These are phyloP conservation scores for Wilcoxina mikolae DNA, from an alignment of 495 filamentous ascomycete genomes.

Conservation along the genomic window DNA sequence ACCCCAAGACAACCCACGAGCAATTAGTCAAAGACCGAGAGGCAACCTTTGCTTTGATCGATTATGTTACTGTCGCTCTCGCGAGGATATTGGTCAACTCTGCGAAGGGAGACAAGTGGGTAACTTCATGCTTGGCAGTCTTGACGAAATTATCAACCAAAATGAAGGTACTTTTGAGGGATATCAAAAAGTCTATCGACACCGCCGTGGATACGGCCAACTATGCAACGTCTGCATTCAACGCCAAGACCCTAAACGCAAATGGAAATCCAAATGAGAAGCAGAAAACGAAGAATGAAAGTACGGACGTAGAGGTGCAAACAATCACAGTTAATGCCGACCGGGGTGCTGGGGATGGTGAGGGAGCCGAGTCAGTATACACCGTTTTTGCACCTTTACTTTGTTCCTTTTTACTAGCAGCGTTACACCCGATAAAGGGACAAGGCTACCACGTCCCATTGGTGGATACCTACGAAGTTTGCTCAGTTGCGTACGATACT, in stretches of 20 bases:
- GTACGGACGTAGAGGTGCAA: not conserved
- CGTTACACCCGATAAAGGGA: too few species aligned
- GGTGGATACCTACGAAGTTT: too few species aligned
- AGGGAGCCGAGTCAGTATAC: slow-evolving; percentile 1
- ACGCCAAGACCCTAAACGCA: not conserved
- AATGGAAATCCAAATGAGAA: not conserved
- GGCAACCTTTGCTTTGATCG: slow-evolving; percentile 10
- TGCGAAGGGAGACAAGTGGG: slow-evolving; percentile 7
- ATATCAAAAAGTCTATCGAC: not conserved
- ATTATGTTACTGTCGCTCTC: slow-evolving; percentile 14
- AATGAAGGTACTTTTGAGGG: slow-evolving; percentile 10
- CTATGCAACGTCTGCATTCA: not conserved
- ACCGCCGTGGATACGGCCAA: slow-evolving; percentile 6
- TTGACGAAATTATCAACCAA: slow-evolving; percentile 12
- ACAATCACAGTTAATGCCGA: not conserved
- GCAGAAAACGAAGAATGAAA: not conserved
- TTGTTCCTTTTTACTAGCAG: too few species aligned
- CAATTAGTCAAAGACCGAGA: not conserved
- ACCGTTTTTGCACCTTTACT: too few species aligned
- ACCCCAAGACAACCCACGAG: not conserved
- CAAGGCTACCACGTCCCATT: too few species aligned
- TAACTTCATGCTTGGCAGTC: not conserved
- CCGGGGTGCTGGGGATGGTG: not conserved
- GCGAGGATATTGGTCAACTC: slow-evolving; percentile 3
- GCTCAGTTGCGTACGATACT: slow-evolving; percentile 15